phyloP scores from a whole-genome alignment of 169 alveolate species.

The Ichthyophthirius multifiliis region DNA sequence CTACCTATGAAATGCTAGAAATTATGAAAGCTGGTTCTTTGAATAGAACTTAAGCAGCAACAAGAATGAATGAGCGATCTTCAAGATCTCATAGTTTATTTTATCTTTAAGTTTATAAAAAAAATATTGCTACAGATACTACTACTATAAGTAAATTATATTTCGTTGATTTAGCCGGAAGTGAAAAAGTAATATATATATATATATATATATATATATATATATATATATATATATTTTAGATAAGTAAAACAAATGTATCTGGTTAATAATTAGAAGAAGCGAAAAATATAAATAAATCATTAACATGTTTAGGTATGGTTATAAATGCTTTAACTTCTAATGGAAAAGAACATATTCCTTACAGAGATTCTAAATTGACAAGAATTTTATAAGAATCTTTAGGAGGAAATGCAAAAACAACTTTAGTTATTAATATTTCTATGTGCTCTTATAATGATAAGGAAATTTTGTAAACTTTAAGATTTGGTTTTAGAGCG shows the following conservation, averaged over 20 bases:
- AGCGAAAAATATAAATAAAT: slow-evolving; percentile 80
- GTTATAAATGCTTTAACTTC: slow-evolving; percentile 81
- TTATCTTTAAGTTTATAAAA: slow-evolving; percentile 53
- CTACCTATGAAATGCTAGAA: slow-evolving; percentile 65
- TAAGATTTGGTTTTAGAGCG: slow-evolving; percentile 83
- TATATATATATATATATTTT: too few relatives aligned
- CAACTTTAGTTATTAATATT: slow-evolving; percentile 78
- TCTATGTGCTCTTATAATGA: slow-evolving; percentile 76
- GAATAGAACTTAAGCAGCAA: slow-evolving; percentile 80
- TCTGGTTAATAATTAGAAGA: slow-evolving; percentile 79
- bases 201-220: too few relatives aligned
- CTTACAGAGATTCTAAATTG: slow-evolving; percentile 85
- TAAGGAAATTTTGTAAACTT: slow-evolving; percentile 79
- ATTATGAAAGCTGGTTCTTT: slow-evolving; percentile 73
- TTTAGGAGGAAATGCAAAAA: slow-evolving; percentile 85
- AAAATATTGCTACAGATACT: slow-evolving; percentile 50
- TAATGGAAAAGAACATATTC: slow-evolving; percentile 62
- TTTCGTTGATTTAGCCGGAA: slow-evolving; percentile 86
- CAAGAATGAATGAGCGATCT: slow-evolving; percentile 79
- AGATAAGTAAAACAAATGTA: slow-evolving; percentile 60
- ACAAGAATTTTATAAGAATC: slow-evolving; percentile 83
- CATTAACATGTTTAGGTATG: slow-evolving; percentile 76
- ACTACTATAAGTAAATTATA: slow-evolving; percentile 76
- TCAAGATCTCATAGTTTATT: slow-evolving; percentile 77
- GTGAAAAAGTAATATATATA: slow-evolving; percentile 75